Base-by-base conservation (phyloP, 2,329 filamentous ascomycete species). In the Venturia effusa region DNA sequence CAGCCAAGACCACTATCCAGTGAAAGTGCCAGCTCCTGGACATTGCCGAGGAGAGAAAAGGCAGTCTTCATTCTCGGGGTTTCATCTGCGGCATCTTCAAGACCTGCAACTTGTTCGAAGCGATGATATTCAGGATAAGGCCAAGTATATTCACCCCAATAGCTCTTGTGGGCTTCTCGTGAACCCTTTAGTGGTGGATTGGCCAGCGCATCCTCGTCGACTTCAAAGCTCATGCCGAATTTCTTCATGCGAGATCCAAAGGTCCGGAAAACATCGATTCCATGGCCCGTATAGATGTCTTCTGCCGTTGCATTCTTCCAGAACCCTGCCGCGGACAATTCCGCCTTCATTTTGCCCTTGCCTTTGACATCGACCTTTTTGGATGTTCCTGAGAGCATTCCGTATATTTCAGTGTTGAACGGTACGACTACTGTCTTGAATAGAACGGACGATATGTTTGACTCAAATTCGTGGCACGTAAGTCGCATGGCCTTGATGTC, bases 1-100 rank as follows among this genome's bases (percentile, higher is more conserved):
- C 85, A 89, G 13, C 88, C 88, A 43, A 89, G 77, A 11, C 87
- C 86, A 64, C 81, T 85, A 69, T 88, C 84, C 48, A 88, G 80
- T 22, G 84, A 88, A 3, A 90, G 73, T 0, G 83, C 87, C n/a
- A 90, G 78, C 66, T 88, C 85, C 41, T 77, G 78, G 2, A 87
- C 81, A 10, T 79, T 77, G 1, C 71, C 74, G 1, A 89, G 77
- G 62, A 80, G 81, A 13, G 77, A 77, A 64, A 90, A 80, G 3
- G 86, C 85, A 40, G 79, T 76, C 66, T 80, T 83, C 83, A 88
- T 85, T 37, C 79, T 80, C 11, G 79, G 77, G 0, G 81, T 84
- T 68, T 87, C 84, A 68, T 89, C 86, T 4, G 86, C 85, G 11
- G 83, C 81, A 61, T 81, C 76, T 70, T 88, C 86, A 2, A 88